phyloP scores from a whole-genome alignment of 495 filamentous ascomycete genomes.

The Neurospora sp. region DNA sequence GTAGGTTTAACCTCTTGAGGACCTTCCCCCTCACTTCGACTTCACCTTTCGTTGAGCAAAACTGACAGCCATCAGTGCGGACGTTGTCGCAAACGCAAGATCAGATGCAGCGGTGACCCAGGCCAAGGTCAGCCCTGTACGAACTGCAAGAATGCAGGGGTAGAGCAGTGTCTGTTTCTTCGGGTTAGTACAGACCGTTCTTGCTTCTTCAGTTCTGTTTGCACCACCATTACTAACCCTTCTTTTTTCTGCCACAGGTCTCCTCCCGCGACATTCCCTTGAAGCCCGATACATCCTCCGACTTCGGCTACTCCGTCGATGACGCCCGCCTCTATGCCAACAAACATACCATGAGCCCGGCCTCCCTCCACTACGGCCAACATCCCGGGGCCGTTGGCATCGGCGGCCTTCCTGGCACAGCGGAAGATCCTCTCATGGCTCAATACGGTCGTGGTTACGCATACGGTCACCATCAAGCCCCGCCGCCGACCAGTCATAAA shows the following conservation, averaged over 20 bases:
- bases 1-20: conserved; percentile 37
- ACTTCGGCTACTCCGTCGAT: conserved; percentile 31
- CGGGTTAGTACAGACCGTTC: conserved; percentile 43
- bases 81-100: conserved; percentile 89
- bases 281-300: conserved; percentile 20
- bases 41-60: neutral
- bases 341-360: conserved; percentile 10
- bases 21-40: neutral
- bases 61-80: conserved; percentile 52
- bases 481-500: neutral
- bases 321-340: conserved; percentile 30
- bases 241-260: conserved; percentile 28
- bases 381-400: neutral
- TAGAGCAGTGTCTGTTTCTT: conserved; percentile 64
- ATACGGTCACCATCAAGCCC: neutral
- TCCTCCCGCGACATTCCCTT: conserved; percentile 36
- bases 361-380: neutral
- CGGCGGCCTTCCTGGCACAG: neutral
- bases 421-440: neutral
- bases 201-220: conserved; percentile 1
- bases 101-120: conserved; percentile 85
- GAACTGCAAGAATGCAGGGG: conserved; percentile 70
- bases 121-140: conserved; percentile 65
- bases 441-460: neutral
- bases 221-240: conserved; percentile 7